phyloP scores from a whole-genome alignment of 495 filamentous ascomycete genomes.

The Podospora sp. region DNA sequence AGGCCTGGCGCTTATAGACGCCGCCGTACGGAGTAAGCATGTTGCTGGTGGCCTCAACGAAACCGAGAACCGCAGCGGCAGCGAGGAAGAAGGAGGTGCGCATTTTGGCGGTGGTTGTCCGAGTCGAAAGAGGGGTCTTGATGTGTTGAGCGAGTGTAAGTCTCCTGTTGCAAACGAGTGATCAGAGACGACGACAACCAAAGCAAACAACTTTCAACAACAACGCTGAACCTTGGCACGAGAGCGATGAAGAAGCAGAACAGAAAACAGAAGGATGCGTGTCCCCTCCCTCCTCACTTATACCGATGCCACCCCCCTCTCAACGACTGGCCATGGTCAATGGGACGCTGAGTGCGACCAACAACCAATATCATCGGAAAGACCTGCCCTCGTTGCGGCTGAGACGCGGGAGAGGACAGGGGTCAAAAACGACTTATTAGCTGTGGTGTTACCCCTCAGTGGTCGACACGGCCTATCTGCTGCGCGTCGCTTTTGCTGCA shows the following conservation, averaged over 20 bases:
- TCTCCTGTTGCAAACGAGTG: background rate
- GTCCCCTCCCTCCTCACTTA: background rate
- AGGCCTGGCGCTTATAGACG: constrained; percentile 17
- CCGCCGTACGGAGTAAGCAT: constrained; percentile 6
- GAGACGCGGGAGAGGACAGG: background rate
- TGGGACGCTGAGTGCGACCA: background rate
- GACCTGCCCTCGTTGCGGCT: background rate
- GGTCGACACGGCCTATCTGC: background rate
- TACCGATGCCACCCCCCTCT: background rate
- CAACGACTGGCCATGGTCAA: background rate
- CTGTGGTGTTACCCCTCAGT: background rate
- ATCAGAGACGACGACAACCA: background rate
- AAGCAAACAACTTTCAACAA: background rate
- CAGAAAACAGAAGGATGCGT: background rate
- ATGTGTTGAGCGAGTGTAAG: background rate
- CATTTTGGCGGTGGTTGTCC: background rate
- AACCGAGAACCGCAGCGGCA: constrained; percentile 17
- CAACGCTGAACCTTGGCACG: background rate
- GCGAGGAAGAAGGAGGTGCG: constrained; percentile 2
- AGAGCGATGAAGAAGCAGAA: background rate
- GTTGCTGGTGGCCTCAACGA: constrained; percentile 3
- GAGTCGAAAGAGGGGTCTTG: background rate
- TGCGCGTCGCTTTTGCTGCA: background rate
- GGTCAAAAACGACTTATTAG: background rate
- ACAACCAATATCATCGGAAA: background rate